These are phyloP conservation scores for Phylloporus sp. DNA, from an alignment of 768 basidiomycete genomes.

Conservation along the genomic window DNA sequence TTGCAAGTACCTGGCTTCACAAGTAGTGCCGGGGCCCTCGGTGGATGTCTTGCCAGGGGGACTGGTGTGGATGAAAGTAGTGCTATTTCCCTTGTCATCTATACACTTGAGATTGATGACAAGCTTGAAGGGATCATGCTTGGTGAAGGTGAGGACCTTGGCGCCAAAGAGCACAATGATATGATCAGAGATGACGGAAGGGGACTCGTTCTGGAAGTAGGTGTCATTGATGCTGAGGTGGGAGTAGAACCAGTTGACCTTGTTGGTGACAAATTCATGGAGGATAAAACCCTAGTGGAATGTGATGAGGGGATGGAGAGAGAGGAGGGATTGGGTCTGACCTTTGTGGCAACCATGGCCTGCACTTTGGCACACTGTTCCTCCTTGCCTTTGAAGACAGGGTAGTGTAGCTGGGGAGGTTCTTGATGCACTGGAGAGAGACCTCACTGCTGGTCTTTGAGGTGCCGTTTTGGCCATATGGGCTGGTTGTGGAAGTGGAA, in stretches of 20 bases:
- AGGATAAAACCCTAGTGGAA: conserved; percentile 82
- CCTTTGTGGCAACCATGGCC: conserved; percentile 72
- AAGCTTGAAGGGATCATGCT: conserved; percentile 84
- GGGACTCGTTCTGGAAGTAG: conserved; percentile 79
- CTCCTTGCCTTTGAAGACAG: conserved; percentile 87
- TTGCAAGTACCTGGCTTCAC: conserved; percentile 68
- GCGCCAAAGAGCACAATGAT: conserved; percentile 96
- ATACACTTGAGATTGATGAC: conserved; percentile 96
- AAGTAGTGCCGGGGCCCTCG: conserved; percentile 84
- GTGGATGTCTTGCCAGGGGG: conserved; percentile 76
- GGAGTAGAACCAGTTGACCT: conserved; percentile 97
- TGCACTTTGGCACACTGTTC: conserved; percentile 82
- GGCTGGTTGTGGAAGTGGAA: conserved; percentile 8
- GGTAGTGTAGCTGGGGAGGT: conserved; percentile 85
- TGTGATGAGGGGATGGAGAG: not conserved
- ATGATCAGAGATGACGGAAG: conserved; percentile 71
- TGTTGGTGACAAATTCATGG: conserved; percentile 76
- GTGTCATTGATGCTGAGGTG: conserved; percentile 88
- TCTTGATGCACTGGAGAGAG: conserved; percentile 62
- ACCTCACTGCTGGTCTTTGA: conserved; percentile 43
- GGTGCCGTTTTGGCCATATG: conserved; percentile 17
- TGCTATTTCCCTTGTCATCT: conserved; percentile 73
- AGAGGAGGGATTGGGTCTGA: conserved; percentile 23
- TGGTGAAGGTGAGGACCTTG: conserved; percentile 90
- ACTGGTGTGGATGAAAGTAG: conserved; percentile 93